Percentiles rank a stretch among this genome's conserved stretches.
Evolutionary conservation across 2,329 filamentous ascomycete genomes (phyloP).

Genomic region (Clarireedia homoeocarpa): DNA sequence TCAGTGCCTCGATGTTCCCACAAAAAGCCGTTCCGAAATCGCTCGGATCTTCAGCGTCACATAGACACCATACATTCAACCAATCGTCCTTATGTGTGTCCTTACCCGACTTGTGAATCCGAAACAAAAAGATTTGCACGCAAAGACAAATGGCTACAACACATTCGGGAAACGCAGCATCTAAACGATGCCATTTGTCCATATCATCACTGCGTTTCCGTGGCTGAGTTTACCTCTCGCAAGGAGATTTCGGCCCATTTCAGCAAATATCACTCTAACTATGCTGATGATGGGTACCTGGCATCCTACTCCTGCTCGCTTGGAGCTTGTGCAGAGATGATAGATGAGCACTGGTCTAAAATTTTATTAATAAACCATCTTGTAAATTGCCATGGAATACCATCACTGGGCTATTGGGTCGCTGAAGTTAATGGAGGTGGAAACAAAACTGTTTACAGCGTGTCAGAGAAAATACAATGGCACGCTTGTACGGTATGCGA

Average conservation of each 20-base stretch:
- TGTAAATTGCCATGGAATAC: neutral
- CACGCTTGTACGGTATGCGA: neutral
- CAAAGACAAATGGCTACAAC: slow-evolving; percentile 13
- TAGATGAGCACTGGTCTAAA: neutral
- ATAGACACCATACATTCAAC: neutral
- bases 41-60: slow-evolving; percentile 6
- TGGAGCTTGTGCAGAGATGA: neutral
- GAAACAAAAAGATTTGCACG: slow-evolving; percentile 5
- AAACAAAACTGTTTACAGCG: too few species aligned
- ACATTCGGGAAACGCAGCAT: slow-evolving; percentile 11
- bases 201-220: slow-evolving; percentile 2
- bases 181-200: slow-evolving; percentile 12
- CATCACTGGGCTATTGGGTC: neutral
- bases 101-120: slow-evolving; percentile 7
- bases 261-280: neutral
- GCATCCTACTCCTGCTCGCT: neutral
- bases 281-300: neutral
- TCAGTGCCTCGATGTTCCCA: neutral
- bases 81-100: neutral
- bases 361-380: neutral
- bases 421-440: neutral
- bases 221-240: neutral
- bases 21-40: slow-evolving; percentile 8
- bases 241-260: slow-evolving; percentile 10
- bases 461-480: neutral